Base-by-base conservation (phyloP, 106 monocot species). In the Narthecium ossifragum region DNA sequence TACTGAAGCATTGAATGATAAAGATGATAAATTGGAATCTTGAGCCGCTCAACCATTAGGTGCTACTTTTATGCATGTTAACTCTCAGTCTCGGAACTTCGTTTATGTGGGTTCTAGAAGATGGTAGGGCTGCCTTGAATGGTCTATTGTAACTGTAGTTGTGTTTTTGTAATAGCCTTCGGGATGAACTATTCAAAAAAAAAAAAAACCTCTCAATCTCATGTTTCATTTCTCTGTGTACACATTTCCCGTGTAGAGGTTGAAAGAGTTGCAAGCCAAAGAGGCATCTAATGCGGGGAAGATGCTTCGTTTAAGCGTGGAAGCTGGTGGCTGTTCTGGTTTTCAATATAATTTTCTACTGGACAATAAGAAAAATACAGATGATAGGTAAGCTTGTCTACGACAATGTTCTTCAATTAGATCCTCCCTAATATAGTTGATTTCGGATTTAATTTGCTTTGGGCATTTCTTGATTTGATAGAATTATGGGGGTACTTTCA, bases 251-350 rank as follows among this genome's bases (percentile, higher is more conserved):
- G 4, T 83, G 54, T 64, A 98, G 90, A 84, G 96, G 58, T 63
- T 98, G 74, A 98, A 87, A 77, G 86, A 90, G 57, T 70, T 98
- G 55, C 64, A 67, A 67, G 51, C 62, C 7, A 77, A 79, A 60
- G 78, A 80, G 52, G 64, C 66, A 70, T 77, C 82, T 25, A 78
- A 64, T 53, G n/a, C n/a, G 24, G 81, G 65, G 54, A 96, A 90
- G 63, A 98, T 98, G 96, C 84, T 98, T 46, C 66, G 96, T 1
- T 62, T 98, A 69, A 84, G 90, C 59, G 78, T 98, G 9, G 90
- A 98, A 74, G 74, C 86, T 32, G 96, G 96, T 73, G 96, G 96
- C 23, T 98, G 96, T 69, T 98, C 96, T 73, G 90, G 96, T 17
- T 98, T 98, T 53, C 96, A 98, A 40, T 98, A 98, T 83, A 75